Percentiles rank a stretch among this genome's conserved stretches.
These are phyloP conservation scores for Coniochaeta sp. DNA, from an alignment of 2,329 filamentous ascomycete species.

Conservation along the genomic window DNA sequence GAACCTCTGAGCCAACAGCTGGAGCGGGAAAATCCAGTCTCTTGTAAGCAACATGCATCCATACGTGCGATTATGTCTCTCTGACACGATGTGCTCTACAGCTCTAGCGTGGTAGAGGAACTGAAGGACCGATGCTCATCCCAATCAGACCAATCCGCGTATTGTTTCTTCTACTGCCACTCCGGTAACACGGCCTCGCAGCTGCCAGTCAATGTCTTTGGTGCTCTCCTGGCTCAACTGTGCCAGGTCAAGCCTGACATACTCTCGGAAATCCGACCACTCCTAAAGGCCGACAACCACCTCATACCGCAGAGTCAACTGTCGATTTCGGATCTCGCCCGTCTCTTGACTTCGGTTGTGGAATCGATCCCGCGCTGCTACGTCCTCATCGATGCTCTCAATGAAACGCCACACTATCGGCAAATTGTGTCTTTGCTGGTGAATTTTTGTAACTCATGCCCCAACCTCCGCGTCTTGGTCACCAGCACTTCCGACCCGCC, in stretches of 20 bases:
- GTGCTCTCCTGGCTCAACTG: constrained; percentile 18
- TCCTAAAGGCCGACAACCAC: constrained; percentile 4
- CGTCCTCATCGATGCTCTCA: constrained; percentile 15
- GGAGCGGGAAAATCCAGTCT: constrained; percentile 20
- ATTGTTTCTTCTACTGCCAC: constrained; percentile 18
- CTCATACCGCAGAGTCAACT: neutral
- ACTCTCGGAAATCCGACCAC: constrained; percentile 10
- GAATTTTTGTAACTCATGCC: constrained; percentile 9
- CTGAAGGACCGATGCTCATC: constrained; percentile 6
- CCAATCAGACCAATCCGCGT: constrained; percentile 5
- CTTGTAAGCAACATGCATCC: constrained; percentile 11
- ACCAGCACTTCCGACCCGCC: constrained; percentile 13
- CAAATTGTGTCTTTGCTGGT: constrained; percentile 9
- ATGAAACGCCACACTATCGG: constrained; percentile 11
- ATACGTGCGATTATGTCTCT: neutral
- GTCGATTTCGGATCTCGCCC: neutral
- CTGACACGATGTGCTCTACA: neutral
- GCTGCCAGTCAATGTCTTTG: constrained; percentile 17
- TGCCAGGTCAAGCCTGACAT: constrained; percentile 7
- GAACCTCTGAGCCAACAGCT: constrained; percentile 10
- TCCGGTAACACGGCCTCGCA: constrained; percentile 17
- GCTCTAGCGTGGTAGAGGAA: constrained; percentile 15
- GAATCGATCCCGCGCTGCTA: constrained; percentile 9
- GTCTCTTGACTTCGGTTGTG: constrained; percentile 3
- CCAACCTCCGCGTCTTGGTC: constrained; percentile 11